Evolutionary conservation across 257 asterid genomes (phyloP).

Genomic region (Verbena officinalis): DNA sequence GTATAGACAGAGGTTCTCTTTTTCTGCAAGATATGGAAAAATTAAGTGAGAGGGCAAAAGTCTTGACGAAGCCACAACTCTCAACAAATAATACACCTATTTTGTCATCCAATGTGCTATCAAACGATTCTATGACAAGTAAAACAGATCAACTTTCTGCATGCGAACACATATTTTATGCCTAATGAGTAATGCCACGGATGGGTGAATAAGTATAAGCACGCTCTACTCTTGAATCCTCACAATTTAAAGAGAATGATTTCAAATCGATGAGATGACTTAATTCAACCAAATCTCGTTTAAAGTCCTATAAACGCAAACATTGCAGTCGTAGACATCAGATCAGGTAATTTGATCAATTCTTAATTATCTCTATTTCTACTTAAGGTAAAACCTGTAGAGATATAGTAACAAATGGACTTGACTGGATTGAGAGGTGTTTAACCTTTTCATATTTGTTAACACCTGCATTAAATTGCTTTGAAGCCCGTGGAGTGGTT

Average conservation of each 20-base stretch:
- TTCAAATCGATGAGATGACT: too few relatives aligned
- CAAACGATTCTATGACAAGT: too few relatives aligned
- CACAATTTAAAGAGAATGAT: not conserved
- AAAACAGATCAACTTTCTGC: too few relatives aligned
- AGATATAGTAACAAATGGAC: too few relatives aligned
- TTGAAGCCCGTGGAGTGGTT: not conserved
- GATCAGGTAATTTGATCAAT: too few relatives aligned
- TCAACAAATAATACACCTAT: too few relatives aligned
- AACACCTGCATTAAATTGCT: not conserved
- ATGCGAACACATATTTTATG: not conserved
- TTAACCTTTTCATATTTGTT: not conserved
- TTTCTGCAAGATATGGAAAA: constrained; percentile 41
- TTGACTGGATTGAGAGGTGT: not conserved
- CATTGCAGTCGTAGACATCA: too few relatives aligned
- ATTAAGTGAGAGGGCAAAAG: not conserved
- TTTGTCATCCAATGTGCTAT: too few relatives aligned
- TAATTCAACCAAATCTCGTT: not conserved
- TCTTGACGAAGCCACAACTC: too few relatives aligned
- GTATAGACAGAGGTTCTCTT: constrained; percentile 67
- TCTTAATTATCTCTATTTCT: too few relatives aligned
- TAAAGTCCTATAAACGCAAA: too few relatives aligned
- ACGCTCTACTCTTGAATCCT: not conserved
- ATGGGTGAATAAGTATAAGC: not conserved
- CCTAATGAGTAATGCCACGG: not conserved
- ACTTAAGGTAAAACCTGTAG: too few relatives aligned